Conservation (phyloP, 768 basidiomycete genomes). For the Rhizopogon roseolus region DNA sequence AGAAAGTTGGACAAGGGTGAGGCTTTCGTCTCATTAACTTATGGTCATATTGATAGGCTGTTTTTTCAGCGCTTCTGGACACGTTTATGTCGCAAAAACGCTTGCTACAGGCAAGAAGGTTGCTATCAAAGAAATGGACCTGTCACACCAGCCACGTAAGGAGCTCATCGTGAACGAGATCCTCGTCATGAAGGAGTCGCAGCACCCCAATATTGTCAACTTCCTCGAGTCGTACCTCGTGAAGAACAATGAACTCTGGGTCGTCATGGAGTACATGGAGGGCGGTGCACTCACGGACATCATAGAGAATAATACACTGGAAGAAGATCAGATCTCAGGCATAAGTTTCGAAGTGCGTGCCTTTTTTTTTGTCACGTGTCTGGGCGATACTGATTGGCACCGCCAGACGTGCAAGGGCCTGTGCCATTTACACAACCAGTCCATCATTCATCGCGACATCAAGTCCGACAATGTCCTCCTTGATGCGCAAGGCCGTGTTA, state of each 20-base stretch:
- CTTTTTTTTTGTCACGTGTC: neutral
- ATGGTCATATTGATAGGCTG: conserved; percentile 1
- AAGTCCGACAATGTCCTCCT: conserved; percentile 95
- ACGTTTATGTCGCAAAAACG: conserved; percentile 96
- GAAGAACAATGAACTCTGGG: conserved; percentile 88
- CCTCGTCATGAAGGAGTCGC: conserved; percentile 97
- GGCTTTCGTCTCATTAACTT: conserved; percentile 25
- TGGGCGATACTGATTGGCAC: conserved; percentile 1
- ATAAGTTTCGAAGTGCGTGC: conserved; percentile 82
- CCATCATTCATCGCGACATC: conserved; percentile 96
- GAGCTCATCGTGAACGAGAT: conserved; percentile 98
- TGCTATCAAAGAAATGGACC: conserved; percentile 98
- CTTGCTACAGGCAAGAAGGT: conserved; percentile 81
- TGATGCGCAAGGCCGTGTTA: conserved; percentile 88
- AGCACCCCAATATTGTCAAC: conserved; percentile 96
- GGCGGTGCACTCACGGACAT: conserved; percentile 96
- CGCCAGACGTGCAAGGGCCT: conserved; percentile 90
- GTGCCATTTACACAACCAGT: conserved; percentile 87
- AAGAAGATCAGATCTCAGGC: conserved; percentile 92
- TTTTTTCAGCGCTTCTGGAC: conserved; percentile 79
- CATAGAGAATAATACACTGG: conserved; percentile 93
- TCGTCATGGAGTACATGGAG: conserved; percentile 99
- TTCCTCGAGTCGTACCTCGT: conserved; percentile 90
- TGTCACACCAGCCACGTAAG: conserved; percentile 91
- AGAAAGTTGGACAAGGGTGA: conserved; percentile 98